These are phyloP conservation scores for Albugo laibachii DNA, from an alignment of 352 stramenopile species.

Conservation along the genomic window DNA sequence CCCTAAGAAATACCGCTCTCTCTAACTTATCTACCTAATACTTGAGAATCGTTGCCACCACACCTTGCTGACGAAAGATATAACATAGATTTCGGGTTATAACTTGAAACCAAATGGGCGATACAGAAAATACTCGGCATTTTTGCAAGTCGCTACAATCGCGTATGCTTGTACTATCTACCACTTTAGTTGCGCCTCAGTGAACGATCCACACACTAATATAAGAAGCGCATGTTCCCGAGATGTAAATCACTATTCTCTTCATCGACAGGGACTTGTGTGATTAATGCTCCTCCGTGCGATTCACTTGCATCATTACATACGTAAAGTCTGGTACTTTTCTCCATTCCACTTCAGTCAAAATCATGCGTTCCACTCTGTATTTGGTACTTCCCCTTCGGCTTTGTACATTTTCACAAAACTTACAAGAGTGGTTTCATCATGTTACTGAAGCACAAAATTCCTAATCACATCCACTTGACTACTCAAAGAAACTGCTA, in stretches of 20 bases:
- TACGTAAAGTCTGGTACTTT: too few species aligned
- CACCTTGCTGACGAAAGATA: slow-evolving; percentile 3
- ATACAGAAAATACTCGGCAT: slow-evolving; percentile 7
- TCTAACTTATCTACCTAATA: slow-evolving; percentile 7
- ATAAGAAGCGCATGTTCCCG: slow-evolving; percentile 3
- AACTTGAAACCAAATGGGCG: slow-evolving; percentile 3
- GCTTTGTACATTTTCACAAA: background rate
- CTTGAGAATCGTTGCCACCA: too few species aligned
- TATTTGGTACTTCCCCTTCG: background rate
- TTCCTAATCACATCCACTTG: slow-evolving; percentile 15
- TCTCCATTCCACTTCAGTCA: too few species aligned
- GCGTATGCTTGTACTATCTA: slow-evolving; percentile 8
- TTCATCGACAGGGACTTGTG: slow-evolving; percentile 3
- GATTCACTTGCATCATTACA: background rate
- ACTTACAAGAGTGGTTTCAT: slow-evolving; percentile 1
- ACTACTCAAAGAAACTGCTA: slow-evolving; percentile 10
- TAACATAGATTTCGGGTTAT: slow-evolving; percentile 11
- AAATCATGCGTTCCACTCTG: background rate
- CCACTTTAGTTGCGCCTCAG: slow-evolving; percentile 1
- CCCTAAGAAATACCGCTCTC: slow-evolving; percentile 4
- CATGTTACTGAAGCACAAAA: slow-evolving; percentile 8
- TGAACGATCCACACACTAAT: slow-evolving; percentile 4
- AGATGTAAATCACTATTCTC: background rate
- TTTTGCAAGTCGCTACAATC: slow-evolving; percentile 2
- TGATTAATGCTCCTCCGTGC: slow-evolving; percentile 1